These are phyloP conservation scores for Triticum dicoccoides DNA, from an alignment of 176 grass and related monocot species.

Conservation along the genomic window DNA sequence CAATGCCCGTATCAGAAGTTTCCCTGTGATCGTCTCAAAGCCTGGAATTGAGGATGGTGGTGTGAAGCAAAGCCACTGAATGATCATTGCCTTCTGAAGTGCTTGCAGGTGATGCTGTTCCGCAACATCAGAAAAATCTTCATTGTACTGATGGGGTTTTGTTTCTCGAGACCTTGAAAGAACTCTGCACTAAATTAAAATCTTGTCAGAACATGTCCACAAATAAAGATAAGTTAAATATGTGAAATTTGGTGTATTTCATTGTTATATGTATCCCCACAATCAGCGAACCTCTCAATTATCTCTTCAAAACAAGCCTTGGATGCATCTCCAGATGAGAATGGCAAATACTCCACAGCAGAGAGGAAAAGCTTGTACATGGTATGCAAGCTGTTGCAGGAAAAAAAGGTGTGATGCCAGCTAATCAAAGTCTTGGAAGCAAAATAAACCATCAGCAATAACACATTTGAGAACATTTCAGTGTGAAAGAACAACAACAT, in stretches of 20 bases:
- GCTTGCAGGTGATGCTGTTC: conserved; percentile 79
- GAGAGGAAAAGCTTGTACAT: conserved; percentile 94
- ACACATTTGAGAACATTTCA: neutral
- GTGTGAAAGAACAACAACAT: neutral
- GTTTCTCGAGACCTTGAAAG: conserved; percentile 84
- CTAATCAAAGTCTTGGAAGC: neutral
- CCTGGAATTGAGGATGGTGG: conserved; percentile 73
- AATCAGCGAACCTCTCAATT: conserved; percentile 76
- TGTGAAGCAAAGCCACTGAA: conserved; percentile 97
- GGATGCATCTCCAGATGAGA: conserved; percentile 59
- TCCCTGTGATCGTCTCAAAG: conserved; percentile 68
- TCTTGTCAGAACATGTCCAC: neutral
- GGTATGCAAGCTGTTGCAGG: conserved; percentile 57
- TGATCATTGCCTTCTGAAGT: conserved; percentile 92
- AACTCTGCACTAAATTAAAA: conserved; percentile 51
- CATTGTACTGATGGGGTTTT: conserved; percentile 50
- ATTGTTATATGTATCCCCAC: conserved; percentile 4
- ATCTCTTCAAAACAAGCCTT: conserved; percentile 93
- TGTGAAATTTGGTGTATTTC: neutral
- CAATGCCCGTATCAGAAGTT: conserved; percentile 88
- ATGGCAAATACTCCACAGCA: conserved; percentile 89
- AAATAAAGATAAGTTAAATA: conserved; percentile 19
- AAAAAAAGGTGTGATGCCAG: conserved; percentile 9
- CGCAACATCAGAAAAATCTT: conserved; percentile 65
- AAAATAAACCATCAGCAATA: conserved; percentile 14